Evolutionary conservation across 139 green algal species (phyloP).

Genomic region (Chlamydomonas eustigma): DNA sequence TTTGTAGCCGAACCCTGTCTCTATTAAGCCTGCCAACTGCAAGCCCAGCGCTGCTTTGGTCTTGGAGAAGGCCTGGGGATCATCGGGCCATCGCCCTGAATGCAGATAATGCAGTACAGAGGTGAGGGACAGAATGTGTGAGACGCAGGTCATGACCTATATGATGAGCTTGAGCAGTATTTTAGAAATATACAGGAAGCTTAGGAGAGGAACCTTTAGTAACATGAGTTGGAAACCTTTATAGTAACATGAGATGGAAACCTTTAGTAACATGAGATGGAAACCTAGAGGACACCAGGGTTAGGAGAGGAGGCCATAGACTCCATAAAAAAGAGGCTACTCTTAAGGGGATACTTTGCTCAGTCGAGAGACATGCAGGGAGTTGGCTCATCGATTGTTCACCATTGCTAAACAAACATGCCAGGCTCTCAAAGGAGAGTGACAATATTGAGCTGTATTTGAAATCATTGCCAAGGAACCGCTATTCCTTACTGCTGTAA

Average conservation of each 20-base stretch:
- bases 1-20: conserved; percentile 40
- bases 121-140: not conserved
- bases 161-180: too few species aligned
- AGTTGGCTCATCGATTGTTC: conserved; percentile 52
- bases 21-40: conserved; percentile 61
- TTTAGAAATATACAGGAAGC: too few species aligned
- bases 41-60: conserved; percentile 69
- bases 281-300: too few species aligned
- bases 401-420: conserved; percentile 24
- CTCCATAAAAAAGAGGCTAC: too few species aligned
- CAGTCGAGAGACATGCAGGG: too few species aligned
- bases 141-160: not conserved
- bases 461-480: not conserved
- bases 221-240: too few species aligned
- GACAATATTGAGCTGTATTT: conserved; percentile 2
- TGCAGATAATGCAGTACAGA: conserved; percentile 9
- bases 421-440: not conserved
- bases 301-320: too few species aligned
- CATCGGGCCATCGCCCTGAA: conserved; percentile 58
- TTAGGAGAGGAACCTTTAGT: too few species aligned
- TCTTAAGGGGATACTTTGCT: too few species aligned
- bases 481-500: not conserved
- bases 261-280: too few species aligned
- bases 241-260: too few species aligned
- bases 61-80: conserved; percentile 56